Evolutionary conservation across 2,329 filamentous ascomycete genomes (phyloP), one percentile per base, ranked within the genome.

Genomic region (Phialophora verrucosa): DNA sequence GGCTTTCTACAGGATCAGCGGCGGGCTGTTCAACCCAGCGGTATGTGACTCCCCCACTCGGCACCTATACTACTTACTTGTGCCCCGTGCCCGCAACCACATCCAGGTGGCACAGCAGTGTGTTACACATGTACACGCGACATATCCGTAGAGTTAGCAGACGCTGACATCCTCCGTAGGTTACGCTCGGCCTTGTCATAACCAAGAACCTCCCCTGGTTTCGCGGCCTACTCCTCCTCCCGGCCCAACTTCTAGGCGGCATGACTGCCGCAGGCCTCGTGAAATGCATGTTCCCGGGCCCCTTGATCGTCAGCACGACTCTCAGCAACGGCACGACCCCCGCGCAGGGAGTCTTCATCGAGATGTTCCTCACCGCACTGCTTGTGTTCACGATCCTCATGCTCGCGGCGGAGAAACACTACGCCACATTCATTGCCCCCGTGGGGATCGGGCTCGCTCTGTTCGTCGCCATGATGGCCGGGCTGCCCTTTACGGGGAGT

Each of bases 361-460:
- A 91, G 75, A 84, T 88, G 79, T 88, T 90, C 73, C 79, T 89
- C 38, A 90, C 88, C 0, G 78, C 85, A 0, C 82, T 89, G 72
- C 80, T 91, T 12, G 84, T 90, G 7, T 80, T 90, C 59, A 84
- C 87, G 4, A 84, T 90, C 32, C 85, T 88, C 74, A 89, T 91
- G 85, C 81, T 91, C 50, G 89, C 89, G 0, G 85, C 87, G 2
- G 89, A 91, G 75, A 91, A 93, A 78, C 89, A 92, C 75, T 86
- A 87, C 44, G 86, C 87, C 3, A 92, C 90, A 0, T 91, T 84
- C 74, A 78, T 92, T 2, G 90, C 90, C 0, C 90, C 90, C 0
- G 79, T 92, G 2, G 89, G 88, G 11, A 91, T 93, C 71, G 91
- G 91, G 1, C 77, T 91, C 1, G 82, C 89, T 0, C 82, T 92